A percentile compares a stretch with the other conserved stretches of the same genome.
Conservation (phyloP, 2,329 filamentous ascomycete genomes). For the Cladosporium cucumerinum region DNA sequence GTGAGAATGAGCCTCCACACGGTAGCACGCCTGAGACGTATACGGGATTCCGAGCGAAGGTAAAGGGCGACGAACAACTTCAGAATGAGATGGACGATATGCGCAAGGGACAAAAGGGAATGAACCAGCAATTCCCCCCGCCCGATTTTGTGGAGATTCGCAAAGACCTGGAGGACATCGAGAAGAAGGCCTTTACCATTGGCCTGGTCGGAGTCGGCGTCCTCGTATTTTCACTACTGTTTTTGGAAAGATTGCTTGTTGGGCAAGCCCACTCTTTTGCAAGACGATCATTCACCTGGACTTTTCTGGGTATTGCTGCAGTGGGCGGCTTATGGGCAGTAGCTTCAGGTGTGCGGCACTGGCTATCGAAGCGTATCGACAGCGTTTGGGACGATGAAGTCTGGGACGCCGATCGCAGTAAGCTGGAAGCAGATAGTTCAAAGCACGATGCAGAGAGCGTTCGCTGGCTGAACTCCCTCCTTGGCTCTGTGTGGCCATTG, state of each 20-base stretch:
- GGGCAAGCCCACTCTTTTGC: neutral
- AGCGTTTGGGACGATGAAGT: slow-evolving; percentile 65
- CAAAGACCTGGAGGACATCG: slow-evolving; percentile 44
- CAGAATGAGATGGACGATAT: slow-evolving; percentile 42
- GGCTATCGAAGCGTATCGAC: slow-evolving; percentile 60
- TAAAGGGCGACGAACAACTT: slow-evolving; percentile 45
- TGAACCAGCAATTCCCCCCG: slow-evolving; percentile 53
- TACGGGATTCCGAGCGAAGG: slow-evolving; percentile 45
- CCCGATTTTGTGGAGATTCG: slow-evolving; percentile 48
- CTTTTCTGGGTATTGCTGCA: slow-evolving; percentile 18
- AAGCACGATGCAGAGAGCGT: slow-evolving; percentile 60
- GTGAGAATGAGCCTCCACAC: slow-evolving; percentile 45
- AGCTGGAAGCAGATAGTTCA: slow-evolving; percentile 48
- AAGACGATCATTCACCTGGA: slow-evolving; percentile 18
- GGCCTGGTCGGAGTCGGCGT: slow-evolving; percentile 33
- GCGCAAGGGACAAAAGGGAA: slow-evolving; percentile 43
- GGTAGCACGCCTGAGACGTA: slow-evolving; percentile 41
- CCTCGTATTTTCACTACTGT: slow-evolving; percentile 33
- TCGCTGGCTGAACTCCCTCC: slow-evolving; percentile 67
- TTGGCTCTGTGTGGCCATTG: slow-evolving; percentile 68
- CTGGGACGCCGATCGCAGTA: slow-evolving; percentile 62
- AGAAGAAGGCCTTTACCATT: slow-evolving; percentile 44
- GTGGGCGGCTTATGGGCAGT: slow-evolving; percentile 24
- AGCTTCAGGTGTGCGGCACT: slow-evolving; percentile 43
- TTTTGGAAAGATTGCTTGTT: slow-evolving; percentile 20